Evolutionary conservation across 179 eudicot genomes (phyloP).

Genomic region (Dionaea muscipula): DNA sequence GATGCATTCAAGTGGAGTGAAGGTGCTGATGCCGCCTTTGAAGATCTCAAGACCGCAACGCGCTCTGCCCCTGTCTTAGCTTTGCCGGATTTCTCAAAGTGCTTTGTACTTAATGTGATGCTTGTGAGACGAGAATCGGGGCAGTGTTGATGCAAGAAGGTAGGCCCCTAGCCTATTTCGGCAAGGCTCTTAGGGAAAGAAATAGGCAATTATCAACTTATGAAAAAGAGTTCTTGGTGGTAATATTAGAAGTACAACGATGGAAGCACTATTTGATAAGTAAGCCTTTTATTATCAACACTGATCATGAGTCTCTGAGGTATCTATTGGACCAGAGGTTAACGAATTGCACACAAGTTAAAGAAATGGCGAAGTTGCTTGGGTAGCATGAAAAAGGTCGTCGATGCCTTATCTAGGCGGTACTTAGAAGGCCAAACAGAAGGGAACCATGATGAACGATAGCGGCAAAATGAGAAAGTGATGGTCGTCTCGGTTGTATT

Average conservation of each 20-base stretch:
- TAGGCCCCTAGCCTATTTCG: slow-evolving; percentile 2
- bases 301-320: background rate
- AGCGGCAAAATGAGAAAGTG: no score
- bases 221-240: slow-evolving; percentile 8
- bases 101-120: slow-evolving; percentile 2
- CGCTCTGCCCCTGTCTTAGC: background rate
- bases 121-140: background rate
- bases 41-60: background rate
- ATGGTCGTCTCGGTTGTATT: no score
- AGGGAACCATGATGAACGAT: no score
- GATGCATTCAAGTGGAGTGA: background rate
- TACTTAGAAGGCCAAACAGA: no score
- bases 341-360: background rate
- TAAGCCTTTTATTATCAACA: background rate
- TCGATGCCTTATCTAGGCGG: background rate
- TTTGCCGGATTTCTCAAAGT: slow-evolving; percentile 7
- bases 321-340: background rate
- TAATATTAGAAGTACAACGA: background rate
- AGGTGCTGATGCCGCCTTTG: background rate
- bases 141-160: slow-evolving; percentile 12
- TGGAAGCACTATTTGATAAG: slow-evolving; percentile 4
- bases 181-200: background rate
- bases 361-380: background rate
- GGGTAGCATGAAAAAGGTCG: background rate
- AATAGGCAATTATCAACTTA: background rate